Conservation (phyloP, 1,284 basidiomycete species). For the Volvariella surrecta region DNA sequence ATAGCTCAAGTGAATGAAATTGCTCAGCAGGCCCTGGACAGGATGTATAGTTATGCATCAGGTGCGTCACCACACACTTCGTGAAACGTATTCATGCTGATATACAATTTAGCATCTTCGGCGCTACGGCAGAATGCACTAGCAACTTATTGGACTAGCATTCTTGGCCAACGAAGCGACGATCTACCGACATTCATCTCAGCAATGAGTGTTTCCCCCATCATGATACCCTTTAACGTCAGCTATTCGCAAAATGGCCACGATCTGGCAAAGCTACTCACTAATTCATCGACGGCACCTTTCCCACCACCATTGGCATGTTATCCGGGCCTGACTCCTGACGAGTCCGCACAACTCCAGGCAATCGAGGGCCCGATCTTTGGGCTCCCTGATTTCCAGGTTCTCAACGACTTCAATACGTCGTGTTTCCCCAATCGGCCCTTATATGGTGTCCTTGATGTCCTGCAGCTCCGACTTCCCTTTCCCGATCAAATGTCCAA, state of each 20-base stretch:
- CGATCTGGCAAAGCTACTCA: slow-evolving; percentile 28
- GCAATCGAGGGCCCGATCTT: slow-evolving; percentile 43
- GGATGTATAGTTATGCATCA: slow-evolving; percentile 49
- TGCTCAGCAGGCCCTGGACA: slow-evolving; percentile 35
- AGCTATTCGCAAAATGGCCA: slow-evolving; percentile 20
- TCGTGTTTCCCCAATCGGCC: slow-evolving; percentile 48
- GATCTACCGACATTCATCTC: slow-evolving; percentile 39
- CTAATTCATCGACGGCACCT: slow-evolving; percentile 27
- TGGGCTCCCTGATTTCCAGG: slow-evolving; percentile 28
- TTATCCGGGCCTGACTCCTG: slow-evolving; percentile 37
- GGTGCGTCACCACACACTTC: slow-evolving; percentile 29
- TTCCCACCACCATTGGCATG: slow-evolving; percentile 57
- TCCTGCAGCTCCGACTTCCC: slow-evolving; percentile 46
- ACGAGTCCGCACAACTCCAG: slow-evolving; percentile 33
- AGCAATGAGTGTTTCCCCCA: slow-evolving; percentile 34
- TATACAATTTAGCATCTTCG: slow-evolving; percentile 39
- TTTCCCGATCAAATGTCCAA: slow-evolving; percentile 36
- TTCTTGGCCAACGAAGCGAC: slow-evolving; percentile 34
- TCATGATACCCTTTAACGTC: slow-evolving; percentile 55
- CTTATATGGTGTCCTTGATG: slow-evolving; percentile 53
- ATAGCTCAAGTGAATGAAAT: slow-evolving; percentile 30
- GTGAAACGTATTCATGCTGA: slow-evolving; percentile 3
- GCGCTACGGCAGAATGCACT: slow-evolving; percentile 41
- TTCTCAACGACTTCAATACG: slow-evolving; percentile 28
- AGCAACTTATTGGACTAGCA: slow-evolving; percentile 44